Conservation (phyloP, 164 flowering plant genomes). For the Cinnamomum micranthum region DNA sequence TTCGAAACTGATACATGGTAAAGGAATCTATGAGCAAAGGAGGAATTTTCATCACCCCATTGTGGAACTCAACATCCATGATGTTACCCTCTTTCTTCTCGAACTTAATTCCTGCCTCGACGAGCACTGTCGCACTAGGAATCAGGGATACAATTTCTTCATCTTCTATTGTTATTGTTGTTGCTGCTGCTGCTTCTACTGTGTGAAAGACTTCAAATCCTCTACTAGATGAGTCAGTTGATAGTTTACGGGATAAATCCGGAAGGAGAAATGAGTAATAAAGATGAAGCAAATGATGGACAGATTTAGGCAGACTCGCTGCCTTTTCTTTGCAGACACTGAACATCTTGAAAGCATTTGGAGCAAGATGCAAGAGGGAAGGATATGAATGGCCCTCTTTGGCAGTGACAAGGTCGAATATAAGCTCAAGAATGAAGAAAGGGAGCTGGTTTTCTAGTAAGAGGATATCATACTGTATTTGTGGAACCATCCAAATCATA, state of each 20-base stretch:
- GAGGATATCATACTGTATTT: conserved; percentile 9
- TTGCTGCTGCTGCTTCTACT: background rate
- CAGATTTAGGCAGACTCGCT: background rate
- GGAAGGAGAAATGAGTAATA: background rate
- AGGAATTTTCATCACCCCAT: conserved; percentile 46
- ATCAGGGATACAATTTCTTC: background rate
- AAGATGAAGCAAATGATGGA: conserved; percentile 11
- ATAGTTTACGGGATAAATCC: no score
- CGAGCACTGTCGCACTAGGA: conserved; percentile 4
- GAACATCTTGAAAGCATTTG: conserved; percentile 9
- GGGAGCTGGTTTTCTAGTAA: conserved; percentile 21
- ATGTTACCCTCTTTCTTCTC: background rate
- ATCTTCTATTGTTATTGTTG: background rate
- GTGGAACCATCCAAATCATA: conserved; percentile 6
- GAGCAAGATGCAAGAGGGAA: conserved; percentile 1
- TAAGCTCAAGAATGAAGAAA: background rate
- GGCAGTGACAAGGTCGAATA: conserved; percentile 5
- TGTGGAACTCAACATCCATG: conserved; percentile 15
- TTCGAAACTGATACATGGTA: conserved; percentile 36
- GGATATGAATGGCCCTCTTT: background rate
- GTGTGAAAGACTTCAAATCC: background rate
- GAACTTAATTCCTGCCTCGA: conserved; percentile 12
- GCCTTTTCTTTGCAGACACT: background rate
- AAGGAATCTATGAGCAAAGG: conserved; percentile 33
- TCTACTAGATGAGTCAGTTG: background rate